Base-by-base conservation (phyloP, 345 rosid species). In the Rhodamnia rubescens region DNA sequence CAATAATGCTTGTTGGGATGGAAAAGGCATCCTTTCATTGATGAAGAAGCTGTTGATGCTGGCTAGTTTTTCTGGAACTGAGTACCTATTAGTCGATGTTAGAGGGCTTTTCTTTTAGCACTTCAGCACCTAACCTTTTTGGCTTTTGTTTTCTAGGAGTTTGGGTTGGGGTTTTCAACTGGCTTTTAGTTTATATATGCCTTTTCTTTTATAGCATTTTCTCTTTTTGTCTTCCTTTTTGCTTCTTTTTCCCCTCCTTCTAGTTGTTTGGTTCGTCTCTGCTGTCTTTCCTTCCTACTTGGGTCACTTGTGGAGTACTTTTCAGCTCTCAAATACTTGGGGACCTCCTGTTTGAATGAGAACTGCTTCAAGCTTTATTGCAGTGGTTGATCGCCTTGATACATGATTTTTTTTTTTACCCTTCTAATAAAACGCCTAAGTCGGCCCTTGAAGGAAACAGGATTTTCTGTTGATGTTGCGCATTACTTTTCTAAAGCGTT, bases 91-190 rank as follows among this genome's bases (percentile, higher is more conserved):
- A 32, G 69, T 53, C 27, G 20, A 11, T 40, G 69, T 54, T 18
- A 83, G 82, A 53, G 74, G 82, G 61, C 7, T 42, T 84, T 82
- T 81, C 53, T 64, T 74, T 59, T 84, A 80, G 88, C 86, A 85
- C 24, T 82, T 87, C 84, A 84, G 90, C 87, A 88, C 55, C 88
- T 89, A 87, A 85, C 90, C 54, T 69, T 69, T 69, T 32, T 69
- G 85, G 89, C 83, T 87, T 85, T 83, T 57, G 47, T 83, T 85
- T 49, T 47, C 53, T 81, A 82, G 89, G 88, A 50, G 91, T 82
- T 88, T 86, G 92, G 91, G 92, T 87, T 83, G 44, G 87, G 82
- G 51, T 51, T 87, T 88, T 84, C 53, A 42, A 69, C 47, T 49
- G 42, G 54, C 55, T 36, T 69, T 49, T 81, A 40, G 84, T 83